Evolutionary conservation across 139 green algal species (phyloP).

Genomic region (Mesotaenium endlicherianum): DNA sequence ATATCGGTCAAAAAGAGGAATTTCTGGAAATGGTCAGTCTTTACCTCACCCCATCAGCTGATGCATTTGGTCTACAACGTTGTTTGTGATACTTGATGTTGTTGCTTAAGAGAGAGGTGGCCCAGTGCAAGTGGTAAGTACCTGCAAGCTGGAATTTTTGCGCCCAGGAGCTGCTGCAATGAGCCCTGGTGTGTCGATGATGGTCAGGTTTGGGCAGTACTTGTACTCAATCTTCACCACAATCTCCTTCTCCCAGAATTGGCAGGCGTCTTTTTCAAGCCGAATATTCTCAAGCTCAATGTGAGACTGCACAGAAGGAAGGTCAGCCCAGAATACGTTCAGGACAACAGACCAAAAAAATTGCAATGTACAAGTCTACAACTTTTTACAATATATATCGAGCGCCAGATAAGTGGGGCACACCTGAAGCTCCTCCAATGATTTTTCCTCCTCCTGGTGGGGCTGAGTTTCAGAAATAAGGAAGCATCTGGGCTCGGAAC

Average conservation of each 20-base stretch:
- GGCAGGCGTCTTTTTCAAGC: conserved; percentile 75
- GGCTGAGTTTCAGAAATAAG: conserved; percentile 76
- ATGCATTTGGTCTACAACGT: too few relatives aligned
- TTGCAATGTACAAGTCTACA: background rate
- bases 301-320: conserved; percentile 67
- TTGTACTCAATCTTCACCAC: conserved; percentile 92
- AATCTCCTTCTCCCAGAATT: conserved; percentile 93
- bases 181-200: conserved; percentile 95
- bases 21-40: too few relatives aligned
- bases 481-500: conserved; percentile 76
- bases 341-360: too few relatives aligned
- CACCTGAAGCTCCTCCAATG: conserved; percentile 87
- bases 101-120: too few relatives aligned
- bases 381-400: too few relatives aligned
- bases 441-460: conserved; percentile 68
- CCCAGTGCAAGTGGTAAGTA: too few relatives aligned
- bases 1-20: too few relatives aligned
- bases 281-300: conserved; percentile 86
- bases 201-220: conserved; percentile 94
- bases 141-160: conserved; percentile 48
- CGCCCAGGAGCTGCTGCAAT: conserved; percentile 83
- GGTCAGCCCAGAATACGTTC: too few relatives aligned
- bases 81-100: too few relatives aligned
- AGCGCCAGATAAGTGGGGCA: too few relatives aligned
- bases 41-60: too few relatives aligned